Conservation (phyloP, 371 early-diverging fungal species). For the Mortierella sp. region DNA sequence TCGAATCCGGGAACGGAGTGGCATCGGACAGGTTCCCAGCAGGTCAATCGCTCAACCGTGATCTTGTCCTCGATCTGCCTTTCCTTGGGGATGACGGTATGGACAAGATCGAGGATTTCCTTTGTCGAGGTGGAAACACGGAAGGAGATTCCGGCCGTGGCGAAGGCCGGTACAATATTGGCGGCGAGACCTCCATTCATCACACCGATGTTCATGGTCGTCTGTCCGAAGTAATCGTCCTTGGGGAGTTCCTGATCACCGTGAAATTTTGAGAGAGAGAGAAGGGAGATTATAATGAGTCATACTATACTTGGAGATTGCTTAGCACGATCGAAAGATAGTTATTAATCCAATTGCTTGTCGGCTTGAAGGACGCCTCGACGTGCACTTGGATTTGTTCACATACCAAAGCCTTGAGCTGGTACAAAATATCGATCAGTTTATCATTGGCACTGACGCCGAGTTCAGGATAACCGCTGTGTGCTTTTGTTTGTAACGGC, state of each 20-base stretch:
- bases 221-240: conserved; percentile 50
- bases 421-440: conserved; percentile 48
- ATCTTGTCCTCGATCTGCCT: conserved; percentile 40
- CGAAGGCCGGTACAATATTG: conserved; percentile 56
- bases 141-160: conserved; percentile 54
- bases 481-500: too few species aligned
- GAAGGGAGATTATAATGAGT: not conserved
- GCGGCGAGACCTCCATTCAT: conserved; percentile 59
- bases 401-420: conserved; percentile 33
- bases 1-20: conserved; percentile 49
- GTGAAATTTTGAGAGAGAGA: not conserved
- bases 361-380: not conserved
- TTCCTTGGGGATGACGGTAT: conserved; percentile 33
- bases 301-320: not conserved
- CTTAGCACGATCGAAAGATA: too few species aligned
- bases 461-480: conserved; percentile 60
- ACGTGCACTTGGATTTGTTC: not conserved
- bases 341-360: not conserved
- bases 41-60: conserved; percentile 31
- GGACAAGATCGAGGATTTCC: conserved; percentile 46
- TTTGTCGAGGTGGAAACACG: conserved; percentile 56
- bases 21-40: conserved; percentile 58
- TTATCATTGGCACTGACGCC: conserved; percentile 57
- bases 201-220: conserved; percentile 59
- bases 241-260: conserved; percentile 57